phyloP scores from a whole-genome alignment of 1,139 yeast species.

The Blastobotrys ciferrii region DNA sequence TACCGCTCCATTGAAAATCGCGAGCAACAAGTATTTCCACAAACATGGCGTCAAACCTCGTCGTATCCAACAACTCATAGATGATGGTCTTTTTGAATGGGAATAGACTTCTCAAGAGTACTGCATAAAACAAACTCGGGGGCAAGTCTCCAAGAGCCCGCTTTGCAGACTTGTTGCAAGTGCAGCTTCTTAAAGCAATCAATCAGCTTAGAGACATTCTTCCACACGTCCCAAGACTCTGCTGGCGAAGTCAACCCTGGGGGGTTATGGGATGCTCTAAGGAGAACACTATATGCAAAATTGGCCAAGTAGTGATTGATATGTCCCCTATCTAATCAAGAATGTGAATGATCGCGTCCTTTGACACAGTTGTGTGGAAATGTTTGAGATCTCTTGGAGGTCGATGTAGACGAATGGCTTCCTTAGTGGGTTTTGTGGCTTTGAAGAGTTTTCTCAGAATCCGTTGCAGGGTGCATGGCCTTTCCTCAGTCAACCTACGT shows the following conservation, averaged over 20 bases:
- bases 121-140: too few relatives aligned
- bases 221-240: too few relatives aligned
- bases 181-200: too few relatives aligned
- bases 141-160: too few relatives aligned
- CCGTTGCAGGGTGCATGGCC: neutral
- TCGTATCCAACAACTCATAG: conserved; percentile 2
- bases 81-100: conserved; percentile 5
- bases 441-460: neutral
- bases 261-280: too few relatives aligned
- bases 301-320: too few relatives aligned
- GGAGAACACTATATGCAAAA: too few relatives aligned
- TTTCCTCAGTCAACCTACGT: neutral
- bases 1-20: neutral
- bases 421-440: neutral
- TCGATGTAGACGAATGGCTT: neutral
- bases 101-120: too few relatives aligned
- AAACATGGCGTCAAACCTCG: conserved; percentile 5
- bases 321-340: too few relatives aligned
- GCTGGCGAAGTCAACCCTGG: too few relatives aligned
- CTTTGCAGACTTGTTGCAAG: too few relatives aligned
- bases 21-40: conserved; percentile 6
- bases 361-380: neutral
- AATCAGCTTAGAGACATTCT: too few relatives aligned
- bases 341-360: neutral
- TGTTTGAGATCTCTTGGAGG: neutral